phyloP scores from a whole-genome alignment of 2,329 filamentous ascomycete species.

The Lasiodiplodia hormozganensis region DNA sequence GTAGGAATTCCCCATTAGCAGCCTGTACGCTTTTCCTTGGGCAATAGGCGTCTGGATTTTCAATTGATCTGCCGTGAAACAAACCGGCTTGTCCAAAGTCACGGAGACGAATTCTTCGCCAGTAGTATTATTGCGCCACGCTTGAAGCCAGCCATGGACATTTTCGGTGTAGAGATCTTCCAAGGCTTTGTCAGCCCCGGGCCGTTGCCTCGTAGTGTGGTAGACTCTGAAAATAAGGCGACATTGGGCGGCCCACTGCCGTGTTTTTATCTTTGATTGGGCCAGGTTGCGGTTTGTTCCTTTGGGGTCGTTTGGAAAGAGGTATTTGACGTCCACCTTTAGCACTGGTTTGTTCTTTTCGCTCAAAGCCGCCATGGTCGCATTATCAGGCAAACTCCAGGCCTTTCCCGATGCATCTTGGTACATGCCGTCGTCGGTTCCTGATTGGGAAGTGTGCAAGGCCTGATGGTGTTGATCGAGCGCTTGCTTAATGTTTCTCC shows the following conservation, averaged over 20 bases:
- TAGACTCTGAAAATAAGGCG: slow-evolving; percentile 30
- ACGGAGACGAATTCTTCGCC: slow-evolving; percentile 14
- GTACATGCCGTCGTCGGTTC: slow-evolving; percentile 1
- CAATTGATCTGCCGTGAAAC: slow-evolving; percentile 35
- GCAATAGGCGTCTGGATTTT: not conserved
- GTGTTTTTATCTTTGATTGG: not conserved
- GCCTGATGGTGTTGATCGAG: slow-evolving; percentile 35
- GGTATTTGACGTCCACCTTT: slow-evolving; percentile 30
- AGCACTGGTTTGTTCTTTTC: slow-evolving; percentile 31
- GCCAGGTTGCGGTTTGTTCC: not conserved
- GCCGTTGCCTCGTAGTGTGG: slow-evolving; percentile 35
- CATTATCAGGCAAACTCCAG: slow-evolving; percentile 39
- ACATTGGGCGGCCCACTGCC: not conserved
- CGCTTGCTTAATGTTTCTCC: slow-evolving; percentile 37
- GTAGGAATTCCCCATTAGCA: slow-evolving; percentile 4
- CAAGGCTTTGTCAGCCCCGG: slow-evolving; percentile 19
- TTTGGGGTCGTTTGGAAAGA: slow-evolving; percentile 1
- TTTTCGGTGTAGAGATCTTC: slow-evolving; percentile 38
- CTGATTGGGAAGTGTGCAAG: slow-evolving; percentile 20
- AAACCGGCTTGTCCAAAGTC: slow-evolving; percentile 29
- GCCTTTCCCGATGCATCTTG: not conserved
- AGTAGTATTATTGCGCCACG: not conserved
- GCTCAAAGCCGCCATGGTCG: slow-evolving; percentile 38
- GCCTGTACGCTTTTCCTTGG: not conserved
- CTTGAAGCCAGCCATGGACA: slow-evolving; percentile 25